These are phyloP conservation scores for Talinum fruticosum DNA, from an alignment of 148 eudicot genomes.

Conservation along the genomic window DNA sequence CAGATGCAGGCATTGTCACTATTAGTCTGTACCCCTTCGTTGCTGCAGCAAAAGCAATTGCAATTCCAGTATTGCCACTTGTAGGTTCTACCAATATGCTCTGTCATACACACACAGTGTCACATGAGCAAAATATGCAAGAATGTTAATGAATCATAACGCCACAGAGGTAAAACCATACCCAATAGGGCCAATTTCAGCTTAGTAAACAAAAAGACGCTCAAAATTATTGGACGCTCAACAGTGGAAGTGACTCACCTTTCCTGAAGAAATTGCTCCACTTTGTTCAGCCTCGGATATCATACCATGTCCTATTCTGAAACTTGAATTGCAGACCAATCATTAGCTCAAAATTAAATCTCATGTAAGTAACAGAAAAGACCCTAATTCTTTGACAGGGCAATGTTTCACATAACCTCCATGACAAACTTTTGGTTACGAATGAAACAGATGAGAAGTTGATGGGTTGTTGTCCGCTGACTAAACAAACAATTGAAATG, in stretches of 20 bases:
- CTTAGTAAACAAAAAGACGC: background rate
- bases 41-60: slow-evolving; percentile 68
- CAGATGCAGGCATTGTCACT: slow-evolving; percentile 64
- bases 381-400: background rate
- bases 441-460: background rate
- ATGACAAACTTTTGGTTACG: background rate
- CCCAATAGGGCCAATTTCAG: background rate
- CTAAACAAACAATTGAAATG: background rate
- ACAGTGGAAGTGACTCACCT: slow-evolving; percentile 33
- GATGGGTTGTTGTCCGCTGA: background rate
- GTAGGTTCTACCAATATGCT: slow-evolving; percentile 66
- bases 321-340: slow-evolving; percentile 15
- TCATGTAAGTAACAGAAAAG: background rate
- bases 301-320: slow-evolving; percentile 64
- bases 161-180: slow-evolving; percentile 15
- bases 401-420: background rate
- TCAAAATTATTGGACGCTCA: background rate
- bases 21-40: slow-evolving; percentile 57
- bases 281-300: slow-evolving; percentile 65
- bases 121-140: background rate
- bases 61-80: slow-evolving; percentile 71
- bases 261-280: slow-evolving; percentile 61
- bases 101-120: slow-evolving; percentile 28
- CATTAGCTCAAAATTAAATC: background rate
- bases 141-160: slow-evolving; percentile 14